Percentiles rank a stretch among this genome's conserved stretches.
phyloP scores from a whole-genome alignment of 345 rosid genomes.

The Camelina laxa region DNA sequence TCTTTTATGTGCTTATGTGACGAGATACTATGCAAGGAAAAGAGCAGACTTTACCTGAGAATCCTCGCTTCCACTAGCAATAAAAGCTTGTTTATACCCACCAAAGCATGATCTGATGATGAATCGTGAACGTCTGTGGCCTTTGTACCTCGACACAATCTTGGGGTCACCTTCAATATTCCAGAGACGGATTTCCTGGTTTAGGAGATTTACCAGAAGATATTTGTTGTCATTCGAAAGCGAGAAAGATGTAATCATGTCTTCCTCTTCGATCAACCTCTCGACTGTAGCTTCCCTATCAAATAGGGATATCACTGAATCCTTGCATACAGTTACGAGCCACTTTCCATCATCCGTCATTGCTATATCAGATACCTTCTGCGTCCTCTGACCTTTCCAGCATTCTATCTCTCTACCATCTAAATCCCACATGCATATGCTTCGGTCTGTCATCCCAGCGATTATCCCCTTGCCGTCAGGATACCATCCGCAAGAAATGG shows the following conservation, averaged over 20 bases:
- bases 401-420: conserved; percentile 69
- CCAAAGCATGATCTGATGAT: conserved; percentile 78
- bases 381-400: conserved; percentile 71
- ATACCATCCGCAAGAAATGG: conserved; percentile 80
- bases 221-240: conserved; percentile 63
- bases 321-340: conserved; percentile 62
- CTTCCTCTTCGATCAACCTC: conserved; percentile 65
- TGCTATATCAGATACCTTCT: conserved; percentile 65
- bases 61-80: conserved; percentile 82
- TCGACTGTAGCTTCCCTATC: conserved; percentile 62
- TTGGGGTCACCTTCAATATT: conserved; percentile 60
- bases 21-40: neutral
- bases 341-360: conserved; percentile 70
- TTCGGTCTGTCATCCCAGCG: conserved; percentile 63
- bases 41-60: conserved; percentile 56
- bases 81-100: conserved; percentile 62
- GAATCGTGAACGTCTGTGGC: conserved; percentile 62
- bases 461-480: conserved; percentile 59
- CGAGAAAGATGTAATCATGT: conserved; percentile 66
- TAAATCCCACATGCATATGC: conserved; percentile 73
- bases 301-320: conserved; percentile 56
- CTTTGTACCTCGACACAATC: conserved; percentile 62
- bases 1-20: neutral
- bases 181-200: conserved; percentile 82
- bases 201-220: conserved; percentile 61